phyloP scores from a whole-genome alignment of 192 early-diverging fungal genomes.

The Paraglomus occultum region DNA sequence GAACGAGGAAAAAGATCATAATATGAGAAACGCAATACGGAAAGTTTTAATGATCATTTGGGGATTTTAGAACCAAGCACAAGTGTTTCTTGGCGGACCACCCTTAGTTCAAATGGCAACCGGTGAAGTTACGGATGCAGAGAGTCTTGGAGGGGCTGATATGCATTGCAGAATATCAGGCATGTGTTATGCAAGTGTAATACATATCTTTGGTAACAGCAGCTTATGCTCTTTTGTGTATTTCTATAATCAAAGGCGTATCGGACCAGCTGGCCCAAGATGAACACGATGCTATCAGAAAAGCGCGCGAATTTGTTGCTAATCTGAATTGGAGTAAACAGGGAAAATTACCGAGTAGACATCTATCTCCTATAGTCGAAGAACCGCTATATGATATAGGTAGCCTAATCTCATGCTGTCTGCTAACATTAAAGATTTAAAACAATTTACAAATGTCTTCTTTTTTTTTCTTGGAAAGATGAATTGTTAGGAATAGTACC shows the following conservation, averaged over 20 bases:
- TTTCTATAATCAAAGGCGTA: conserved; percentile 32
- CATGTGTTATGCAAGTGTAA: background rate
- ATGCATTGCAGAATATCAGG: conserved; percentile 67
- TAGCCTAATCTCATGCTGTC: conserved; percentile 15
- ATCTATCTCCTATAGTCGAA: conserved; percentile 48
- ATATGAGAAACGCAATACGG: background rate
- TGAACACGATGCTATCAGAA: conserved; percentile 60
- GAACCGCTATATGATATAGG: conserved; percentile 57
- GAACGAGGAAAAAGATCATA: background rate
- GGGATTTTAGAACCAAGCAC: conserved; percentile 47
- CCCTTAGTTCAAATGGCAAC: conserved; percentile 70
- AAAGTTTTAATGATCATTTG: background rate
- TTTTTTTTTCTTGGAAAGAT: conserved; percentile 36
- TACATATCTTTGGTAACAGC: background rate
- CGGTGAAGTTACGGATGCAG: conserved; percentile 62
- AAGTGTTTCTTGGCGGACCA: conserved; percentile 67
- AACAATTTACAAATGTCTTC: background rate
- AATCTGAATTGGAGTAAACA: conserved; percentile 56
- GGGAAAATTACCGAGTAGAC: conserved; percentile 47
- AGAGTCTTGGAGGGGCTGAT: conserved; percentile 64
- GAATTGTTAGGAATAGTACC: conserved; percentile 64
- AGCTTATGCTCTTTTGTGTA: background rate
- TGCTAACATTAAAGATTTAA: background rate
- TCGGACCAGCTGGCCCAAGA: conserved; percentile 62
- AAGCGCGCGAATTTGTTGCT: conserved; percentile 62